A percentile compares a stretch with the other conserved stretches of the same genome.
phyloP scores from a whole-genome alignment of 192 early-diverging fungal genomes.

The Linnemannia zychae region DNA sequence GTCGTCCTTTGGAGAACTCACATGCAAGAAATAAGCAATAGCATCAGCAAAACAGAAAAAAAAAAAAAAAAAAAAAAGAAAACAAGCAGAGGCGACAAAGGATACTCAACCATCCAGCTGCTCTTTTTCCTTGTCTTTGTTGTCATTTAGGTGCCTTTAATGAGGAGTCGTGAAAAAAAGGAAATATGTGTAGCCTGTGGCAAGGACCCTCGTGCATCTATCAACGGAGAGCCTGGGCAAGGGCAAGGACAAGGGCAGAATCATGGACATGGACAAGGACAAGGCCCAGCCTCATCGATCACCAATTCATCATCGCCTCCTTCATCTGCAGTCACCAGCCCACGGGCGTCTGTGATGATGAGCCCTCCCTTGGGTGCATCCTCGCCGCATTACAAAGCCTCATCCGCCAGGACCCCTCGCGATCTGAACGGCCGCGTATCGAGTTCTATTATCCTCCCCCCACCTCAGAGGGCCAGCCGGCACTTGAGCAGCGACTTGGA shows the following conservation, averaged over 20 bases:
- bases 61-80: not conserved
- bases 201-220: not conserved
- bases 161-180: slow-evolving; percentile 47
- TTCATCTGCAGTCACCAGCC: not conserved
- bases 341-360: not conserved
- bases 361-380: not conserved
- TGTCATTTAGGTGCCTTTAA: slow-evolving; percentile 29
- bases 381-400: not conserved
- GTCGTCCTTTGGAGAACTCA: not conserved
- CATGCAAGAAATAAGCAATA: not conserved
- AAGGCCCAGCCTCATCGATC: slow-evolving; percentile 7
- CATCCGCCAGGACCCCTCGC: not conserved
- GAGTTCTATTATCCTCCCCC: slow-evolving; percentile 36
- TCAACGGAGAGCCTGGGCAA: not conserved
- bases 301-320: not conserved
- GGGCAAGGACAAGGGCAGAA: not conserved
- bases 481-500: slow-evolving; percentile 37
- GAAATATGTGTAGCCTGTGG: slow-evolving; percentile 42
- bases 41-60: not conserved
- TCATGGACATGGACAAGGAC: not conserved
- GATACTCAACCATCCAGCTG: not conserved
- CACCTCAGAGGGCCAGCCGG: slow-evolving; percentile 16
- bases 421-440: slow-evolving; percentile 37
- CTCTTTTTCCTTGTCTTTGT: not conserved
- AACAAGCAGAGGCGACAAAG: not conserved